Percentiles rank a stretch among this genome's conserved stretches.
Evolutionary conservation across 331 rosid species (phyloP).

Genomic region (Pyrus hybrid): DNA sequence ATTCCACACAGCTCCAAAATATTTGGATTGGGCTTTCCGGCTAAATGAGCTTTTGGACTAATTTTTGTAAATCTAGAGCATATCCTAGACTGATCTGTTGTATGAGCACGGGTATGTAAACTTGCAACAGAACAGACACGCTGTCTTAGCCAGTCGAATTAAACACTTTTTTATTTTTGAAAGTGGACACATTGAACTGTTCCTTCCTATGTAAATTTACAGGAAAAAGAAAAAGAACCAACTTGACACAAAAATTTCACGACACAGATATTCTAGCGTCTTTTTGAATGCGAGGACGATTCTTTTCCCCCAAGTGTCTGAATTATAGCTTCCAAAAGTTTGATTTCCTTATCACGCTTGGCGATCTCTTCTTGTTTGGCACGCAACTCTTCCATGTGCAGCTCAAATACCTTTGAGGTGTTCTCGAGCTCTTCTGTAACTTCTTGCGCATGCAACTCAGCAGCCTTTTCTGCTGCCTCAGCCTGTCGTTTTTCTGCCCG

Average conservation of each 20-base stretch:
- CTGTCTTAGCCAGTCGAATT: no score
- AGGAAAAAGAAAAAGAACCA: background rate
- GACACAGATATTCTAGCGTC: conserved; percentile 11
- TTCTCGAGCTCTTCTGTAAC: conserved; percentile 85
- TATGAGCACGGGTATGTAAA: no score
- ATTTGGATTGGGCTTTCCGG: background rate
- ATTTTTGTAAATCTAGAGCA: no score
- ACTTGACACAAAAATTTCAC: background rate
- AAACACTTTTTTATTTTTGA: no score
- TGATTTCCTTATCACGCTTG: conserved; percentile 78
- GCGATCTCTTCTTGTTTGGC: conserved; percentile 68
- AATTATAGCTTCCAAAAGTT: conserved; percentile 78
- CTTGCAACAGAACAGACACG: no score
- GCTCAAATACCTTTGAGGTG: conserved; percentile 88
- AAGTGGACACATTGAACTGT: background rate
- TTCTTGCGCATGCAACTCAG: conserved; percentile 69
- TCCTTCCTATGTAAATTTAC: conserved; percentile 20
- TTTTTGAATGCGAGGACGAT: conserved; percentile 15
- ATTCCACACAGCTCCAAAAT: background rate
- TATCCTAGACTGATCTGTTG: no score
- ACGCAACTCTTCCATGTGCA: conserved; percentile 95
- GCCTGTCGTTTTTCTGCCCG: conserved; percentile 91
- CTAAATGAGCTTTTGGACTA: background rate
- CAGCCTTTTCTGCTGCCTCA: conserved; percentile 72
- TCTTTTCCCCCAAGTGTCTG: conserved; percentile 78